These are phyloP conservation scores for Dispira simplex DNA, from an alignment of 192 early-diverging fungal genomes.

Conservation along the genomic window DNA sequence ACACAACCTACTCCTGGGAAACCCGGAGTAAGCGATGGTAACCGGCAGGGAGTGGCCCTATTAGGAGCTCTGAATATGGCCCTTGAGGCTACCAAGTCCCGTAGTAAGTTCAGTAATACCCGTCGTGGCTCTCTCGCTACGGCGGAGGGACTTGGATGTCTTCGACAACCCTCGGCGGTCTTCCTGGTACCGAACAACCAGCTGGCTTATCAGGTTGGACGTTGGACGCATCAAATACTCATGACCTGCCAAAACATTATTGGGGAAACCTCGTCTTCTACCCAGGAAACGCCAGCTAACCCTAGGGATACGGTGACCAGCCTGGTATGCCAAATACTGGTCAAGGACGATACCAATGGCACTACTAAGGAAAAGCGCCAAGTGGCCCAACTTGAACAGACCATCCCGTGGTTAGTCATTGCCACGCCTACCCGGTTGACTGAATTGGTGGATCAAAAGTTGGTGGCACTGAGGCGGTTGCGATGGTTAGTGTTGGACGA, in stretches of 20 bases:
- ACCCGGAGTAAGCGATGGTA: too few species aligned
- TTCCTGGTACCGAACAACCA: constrained; percentile 7
- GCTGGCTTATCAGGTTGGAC: background rate
- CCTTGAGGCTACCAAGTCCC: background rate
- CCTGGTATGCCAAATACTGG: too few species aligned
- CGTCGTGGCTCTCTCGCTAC: too few species aligned
- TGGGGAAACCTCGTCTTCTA: too few species aligned
- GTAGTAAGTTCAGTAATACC: too few species aligned
- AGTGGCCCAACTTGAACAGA: background rate
- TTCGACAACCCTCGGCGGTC: background rate
- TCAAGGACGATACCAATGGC: too few species aligned
- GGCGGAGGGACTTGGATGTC: background rate
- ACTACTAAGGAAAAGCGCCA: background rate
- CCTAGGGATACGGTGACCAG: too few species aligned
- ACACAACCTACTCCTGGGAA: too few species aligned
- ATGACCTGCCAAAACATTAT: background rate
- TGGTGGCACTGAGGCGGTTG: background rate
- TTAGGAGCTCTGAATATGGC: background rate
- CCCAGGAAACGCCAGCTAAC: too few species aligned
- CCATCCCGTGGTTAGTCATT: constrained; percentile 4
- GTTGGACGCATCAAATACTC: background rate
- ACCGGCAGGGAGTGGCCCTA: background rate
- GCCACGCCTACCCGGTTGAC: constrained; percentile 1
- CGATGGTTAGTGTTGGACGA: constrained; percentile 18
- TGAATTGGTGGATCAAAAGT: background rate